Percentiles rank a stretch among this genome's conserved stretches.
Evolutionary conservation across 495 filamentous ascomycete species (phyloP).

Genomic region (Echria macrotheca): DNA sequence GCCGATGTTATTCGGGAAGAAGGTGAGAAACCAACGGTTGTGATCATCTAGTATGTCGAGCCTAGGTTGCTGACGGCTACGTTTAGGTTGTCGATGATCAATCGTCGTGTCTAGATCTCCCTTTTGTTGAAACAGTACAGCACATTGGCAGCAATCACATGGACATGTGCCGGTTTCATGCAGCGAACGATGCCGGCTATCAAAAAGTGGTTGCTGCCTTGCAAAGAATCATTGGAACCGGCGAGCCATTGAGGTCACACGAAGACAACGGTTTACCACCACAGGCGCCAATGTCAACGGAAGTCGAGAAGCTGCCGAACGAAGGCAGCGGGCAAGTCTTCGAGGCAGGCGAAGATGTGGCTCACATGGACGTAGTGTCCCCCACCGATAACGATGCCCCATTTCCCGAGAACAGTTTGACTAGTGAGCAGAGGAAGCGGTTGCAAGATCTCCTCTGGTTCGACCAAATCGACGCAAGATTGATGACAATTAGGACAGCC

Average conservation of each 20-base stretch:
- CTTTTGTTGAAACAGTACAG: neutral
- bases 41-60: neutral
- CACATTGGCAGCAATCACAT: constrained; percentile 3
- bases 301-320: neutral
- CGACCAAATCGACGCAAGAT: constrained; percentile 1
- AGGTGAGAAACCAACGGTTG: neutral
- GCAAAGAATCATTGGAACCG: neutral
- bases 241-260: neutral
- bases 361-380: neutral
- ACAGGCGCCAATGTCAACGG: neutral
- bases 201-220: constrained; percentile 1
- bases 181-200: neutral
- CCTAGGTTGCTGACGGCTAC: neutral
- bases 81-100: constrained; percentile 1
- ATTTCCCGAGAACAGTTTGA: neutral
- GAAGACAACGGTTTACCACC: neutral
- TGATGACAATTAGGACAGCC: neutral
- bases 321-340: neutral
- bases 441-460: neutral
- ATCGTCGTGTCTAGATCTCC: neutral
- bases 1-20: neutral
- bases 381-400: neutral
- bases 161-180: constrained; percentile 9
- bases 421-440: neutral
- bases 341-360: neutral